These are phyloP conservation scores for Ganoderma sinense DNA, from an alignment of 1,284 basidiomycete species.

Conservation along the genomic window DNA sequence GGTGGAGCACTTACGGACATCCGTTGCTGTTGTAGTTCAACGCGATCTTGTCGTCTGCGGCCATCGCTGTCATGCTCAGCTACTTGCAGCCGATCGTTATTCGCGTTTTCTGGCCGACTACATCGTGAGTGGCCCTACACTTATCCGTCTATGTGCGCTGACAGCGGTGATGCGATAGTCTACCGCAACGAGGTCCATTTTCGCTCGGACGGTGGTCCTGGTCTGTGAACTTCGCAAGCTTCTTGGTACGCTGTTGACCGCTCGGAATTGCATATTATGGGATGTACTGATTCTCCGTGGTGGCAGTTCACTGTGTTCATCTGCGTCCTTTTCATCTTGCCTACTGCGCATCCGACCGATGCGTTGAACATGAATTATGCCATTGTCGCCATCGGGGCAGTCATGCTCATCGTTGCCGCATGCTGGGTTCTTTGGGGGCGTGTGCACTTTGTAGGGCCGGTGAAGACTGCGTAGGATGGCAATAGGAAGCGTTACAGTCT, in stretches of 20 bases:
- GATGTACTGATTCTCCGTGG: not conserved
- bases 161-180: constrained; percentile 12
- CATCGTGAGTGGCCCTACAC: constrained; percentile 41
- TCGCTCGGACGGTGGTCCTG: constrained; percentile 61
- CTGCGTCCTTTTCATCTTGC: constrained; percentile 65
- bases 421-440: constrained; percentile 53
- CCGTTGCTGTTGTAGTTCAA: constrained; percentile 49
- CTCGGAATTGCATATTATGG: not conserved
- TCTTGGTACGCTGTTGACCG: constrained; percentile 44
- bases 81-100: constrained; percentile 67
- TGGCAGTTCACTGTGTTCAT: constrained; percentile 61
- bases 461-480: constrained; percentile 34
- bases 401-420: constrained; percentile 48
- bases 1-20: not conserved
- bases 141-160: not conserved
- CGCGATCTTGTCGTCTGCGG: constrained; percentile 62
- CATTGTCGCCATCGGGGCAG: constrained; percentile 56
- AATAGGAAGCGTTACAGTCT: not conserved
- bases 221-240: constrained; percentile 56
- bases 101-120: constrained; percentile 63
- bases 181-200: constrained; percentile 60
- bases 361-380: constrained; percentile 71
- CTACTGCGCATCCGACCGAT: constrained; percentile 66
- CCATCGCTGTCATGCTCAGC: constrained; percentile 66
- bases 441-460: constrained; percentile 41